Conservation (phyloP, 2,329 filamentous ascomycete species). For the Colletotrichum sp. region DNA sequence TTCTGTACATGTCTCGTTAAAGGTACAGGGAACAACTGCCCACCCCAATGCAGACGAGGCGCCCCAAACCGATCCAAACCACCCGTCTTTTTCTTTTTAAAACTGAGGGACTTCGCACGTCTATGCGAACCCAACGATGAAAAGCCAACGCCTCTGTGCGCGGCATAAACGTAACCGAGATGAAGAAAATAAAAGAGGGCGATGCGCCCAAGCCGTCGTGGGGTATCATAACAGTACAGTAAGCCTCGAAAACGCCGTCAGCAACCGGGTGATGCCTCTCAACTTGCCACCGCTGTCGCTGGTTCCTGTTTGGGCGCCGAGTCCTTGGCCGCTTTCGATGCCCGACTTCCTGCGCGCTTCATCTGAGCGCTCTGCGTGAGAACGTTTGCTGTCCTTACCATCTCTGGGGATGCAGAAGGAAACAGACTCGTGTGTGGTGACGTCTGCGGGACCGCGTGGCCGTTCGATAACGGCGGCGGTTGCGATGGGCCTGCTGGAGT, state of each 20-base stretch:
- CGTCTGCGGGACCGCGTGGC: neutral
- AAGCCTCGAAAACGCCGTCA: conserved; percentile 21
- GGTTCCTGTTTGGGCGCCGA: conserved; percentile 20
- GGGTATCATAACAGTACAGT: conserved; percentile 23
- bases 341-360: conserved; percentile 20
- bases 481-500: conserved; percentile 6
- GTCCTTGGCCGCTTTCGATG: conserved; percentile 20
- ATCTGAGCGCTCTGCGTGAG: conserved; percentile 18
- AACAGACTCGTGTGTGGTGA: conserved; percentile 8
- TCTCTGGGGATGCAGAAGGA: conserved; percentile 18
- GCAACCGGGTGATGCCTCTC: conserved; percentile 11
- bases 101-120: neutral
- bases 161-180: neutral
- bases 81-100: neutral
- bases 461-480: conserved; percentile 8
- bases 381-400: conserved; percentile 19
- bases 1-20: conserved; percentile 16
- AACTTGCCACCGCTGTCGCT: conserved; percentile 18
- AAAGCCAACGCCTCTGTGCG: neutral
- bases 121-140: neutral
- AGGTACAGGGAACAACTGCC: conserved; percentile 1
- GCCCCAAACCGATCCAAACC: neutral
- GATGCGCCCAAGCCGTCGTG: conserved; percentile 17
- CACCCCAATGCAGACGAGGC: conserved; percentile 6
- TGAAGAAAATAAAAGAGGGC: neutral